phyloP scores from a whole-genome alignment of 164 flowering plant species.

The Stephania cephalantha region DNA sequence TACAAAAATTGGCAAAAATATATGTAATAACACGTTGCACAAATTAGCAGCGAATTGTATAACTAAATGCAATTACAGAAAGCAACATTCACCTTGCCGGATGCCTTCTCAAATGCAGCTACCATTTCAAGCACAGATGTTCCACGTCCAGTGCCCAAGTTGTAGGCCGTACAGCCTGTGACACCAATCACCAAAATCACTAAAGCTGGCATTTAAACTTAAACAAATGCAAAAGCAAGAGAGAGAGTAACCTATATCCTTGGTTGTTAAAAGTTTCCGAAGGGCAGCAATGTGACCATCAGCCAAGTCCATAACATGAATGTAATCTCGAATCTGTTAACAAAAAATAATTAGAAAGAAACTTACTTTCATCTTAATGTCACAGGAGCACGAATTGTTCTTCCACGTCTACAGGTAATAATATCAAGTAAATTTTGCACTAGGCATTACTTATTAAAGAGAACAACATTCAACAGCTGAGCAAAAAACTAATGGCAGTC shows the following conservation, averaged over 20 bases:
- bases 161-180: conserved; percentile 74
- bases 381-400: not conserved
- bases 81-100: conserved; percentile 49
- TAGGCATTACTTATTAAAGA: not conserved
- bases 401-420: not conserved
- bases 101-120: conserved; percentile 67
- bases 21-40: not conserved
- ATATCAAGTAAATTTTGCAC: not conserved
- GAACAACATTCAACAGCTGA: not conserved
- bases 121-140: conserved; percentile 80
- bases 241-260: conserved; percentile 44
- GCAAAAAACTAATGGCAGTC: not conserved
- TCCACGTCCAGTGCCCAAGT: conserved; percentile 71
- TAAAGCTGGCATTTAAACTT: not conserved
- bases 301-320: conserved; percentile 86
- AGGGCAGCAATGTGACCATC: conserved; percentile 87
- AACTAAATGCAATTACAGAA: not conserved
- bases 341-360: not conserved
- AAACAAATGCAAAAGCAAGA: not conserved
- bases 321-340: conserved; percentile 67
- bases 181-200: not conserved
- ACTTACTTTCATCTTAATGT: not conserved
- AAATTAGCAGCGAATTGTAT: not conserved
- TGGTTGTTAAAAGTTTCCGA: conserved; percentile 43
- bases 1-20: conserved; percentile 12